A percentile compares a stretch with the other conserved stretches of the same genome.
Evolutionary conservation across 768 basidiomycete genomes (phyloP).

Genomic region (Gloeostereum incarnatum): DNA sequence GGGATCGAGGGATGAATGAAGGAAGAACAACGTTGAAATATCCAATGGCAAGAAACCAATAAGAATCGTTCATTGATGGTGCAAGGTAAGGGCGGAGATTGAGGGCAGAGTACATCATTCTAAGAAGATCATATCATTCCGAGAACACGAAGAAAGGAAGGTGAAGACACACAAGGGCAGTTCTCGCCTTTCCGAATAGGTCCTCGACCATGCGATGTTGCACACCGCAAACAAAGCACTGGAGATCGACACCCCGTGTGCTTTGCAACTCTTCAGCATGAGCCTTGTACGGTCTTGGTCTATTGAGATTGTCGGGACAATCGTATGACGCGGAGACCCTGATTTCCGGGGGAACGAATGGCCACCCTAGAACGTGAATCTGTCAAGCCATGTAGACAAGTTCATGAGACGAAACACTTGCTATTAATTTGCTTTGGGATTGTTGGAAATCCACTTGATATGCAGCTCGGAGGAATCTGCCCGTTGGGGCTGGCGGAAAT

Average conservation of each 20-base stretch:
- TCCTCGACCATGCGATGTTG: conserved; percentile 65
- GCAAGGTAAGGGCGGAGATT: conserved; percentile 61
- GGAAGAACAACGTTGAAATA: conserved; percentile 82
- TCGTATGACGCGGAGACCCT: conserved; percentile 40
- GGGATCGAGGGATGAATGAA: conserved; percentile 46
- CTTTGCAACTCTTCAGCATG: conserved; percentile 65
- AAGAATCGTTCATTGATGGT: conserved; percentile 40
- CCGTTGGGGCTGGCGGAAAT: too few relatives aligned
- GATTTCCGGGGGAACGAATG: conserved; percentile 55
- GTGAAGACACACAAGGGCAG: conserved; percentile 38
- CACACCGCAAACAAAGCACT: conserved; percentile 68
- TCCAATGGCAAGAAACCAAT: conserved; percentile 76
- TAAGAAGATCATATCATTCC: conserved; percentile 13
- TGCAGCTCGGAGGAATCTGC: conserved; percentile 33
- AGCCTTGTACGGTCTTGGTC: conserved; percentile 43
- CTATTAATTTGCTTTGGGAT: conserved; percentile 48
- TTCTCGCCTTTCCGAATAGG: conserved; percentile 30
- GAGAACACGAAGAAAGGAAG: not conserved
- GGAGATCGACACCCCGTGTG: conserved; percentile 63
- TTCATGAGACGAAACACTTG: conserved; percentile 15
- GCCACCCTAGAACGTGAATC: conserved; percentile 41
- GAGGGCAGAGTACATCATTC: conserved; percentile 82
- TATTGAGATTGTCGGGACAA: conserved; percentile 63
- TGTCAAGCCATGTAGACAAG: not conserved
- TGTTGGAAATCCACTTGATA: conserved; percentile 47